phyloP scores from a whole-genome alignment of 192 early-diverging fungal species.

The Polychytrium aggregatum region DNA sequence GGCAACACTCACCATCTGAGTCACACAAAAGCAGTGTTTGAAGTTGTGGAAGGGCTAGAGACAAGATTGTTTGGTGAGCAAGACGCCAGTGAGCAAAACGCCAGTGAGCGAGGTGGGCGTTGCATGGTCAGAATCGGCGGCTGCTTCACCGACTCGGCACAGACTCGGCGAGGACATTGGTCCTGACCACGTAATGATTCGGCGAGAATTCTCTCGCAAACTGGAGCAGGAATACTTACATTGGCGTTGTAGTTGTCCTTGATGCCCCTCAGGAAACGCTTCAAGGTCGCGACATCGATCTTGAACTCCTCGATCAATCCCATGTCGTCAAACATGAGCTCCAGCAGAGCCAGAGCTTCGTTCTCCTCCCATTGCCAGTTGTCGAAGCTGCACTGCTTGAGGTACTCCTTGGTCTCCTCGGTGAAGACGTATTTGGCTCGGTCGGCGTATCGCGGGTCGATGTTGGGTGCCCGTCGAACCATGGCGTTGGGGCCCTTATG shows the following conservation, averaged over 20 bases:
- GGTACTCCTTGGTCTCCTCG: constrained; percentile 7
- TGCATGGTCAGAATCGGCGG: no score
- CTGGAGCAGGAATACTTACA: no score
- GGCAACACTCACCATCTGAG: constrained; percentile 23
- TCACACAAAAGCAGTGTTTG: constrained; percentile 35
- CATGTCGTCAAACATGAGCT: constrained; percentile 29
- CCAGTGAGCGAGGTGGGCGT: no score
- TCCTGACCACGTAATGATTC: no score
- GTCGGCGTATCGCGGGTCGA: no score
- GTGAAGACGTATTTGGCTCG: constrained; percentile 3
- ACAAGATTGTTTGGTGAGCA: no score
- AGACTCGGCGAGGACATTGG: no score
- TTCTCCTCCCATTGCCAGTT: constrained; percentile 34
- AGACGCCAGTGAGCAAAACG: not conserved
- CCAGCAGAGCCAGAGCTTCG: constrained; percentile 25
- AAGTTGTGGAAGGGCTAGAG: constrained; percentile 34
- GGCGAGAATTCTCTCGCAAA: no score
- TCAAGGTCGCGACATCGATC: constrained; percentile 11
- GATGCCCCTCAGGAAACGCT: constrained; percentile 18
- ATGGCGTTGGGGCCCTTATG: no score
- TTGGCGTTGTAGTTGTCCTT: constrained; percentile 17
- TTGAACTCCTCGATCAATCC: constrained; percentile 18
- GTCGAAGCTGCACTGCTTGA: constrained; percentile 30
- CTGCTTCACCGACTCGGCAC: no score
- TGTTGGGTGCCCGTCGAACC: no score